Evolutionary conservation across 2,329 filamentous ascomycete genomes (phyloP).

Genomic region (Pseudogymnoascus sp.): DNA sequence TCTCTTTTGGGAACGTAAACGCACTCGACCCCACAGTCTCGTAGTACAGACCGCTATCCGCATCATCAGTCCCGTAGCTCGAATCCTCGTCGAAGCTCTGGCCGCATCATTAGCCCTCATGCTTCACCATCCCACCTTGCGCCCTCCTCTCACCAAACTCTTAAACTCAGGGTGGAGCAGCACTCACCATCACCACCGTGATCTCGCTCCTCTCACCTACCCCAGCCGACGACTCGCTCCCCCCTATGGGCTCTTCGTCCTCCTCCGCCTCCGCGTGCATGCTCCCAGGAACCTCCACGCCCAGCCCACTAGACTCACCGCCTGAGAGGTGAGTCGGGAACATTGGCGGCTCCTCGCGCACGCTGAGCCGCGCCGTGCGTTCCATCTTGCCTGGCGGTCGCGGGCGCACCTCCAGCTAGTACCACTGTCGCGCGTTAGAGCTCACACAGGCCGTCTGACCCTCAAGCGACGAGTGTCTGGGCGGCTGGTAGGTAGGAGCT

Average conservation of each 20-base stretch:
- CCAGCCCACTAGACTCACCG: background rate
- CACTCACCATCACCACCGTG: background rate
- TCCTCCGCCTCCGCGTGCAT: background rate
- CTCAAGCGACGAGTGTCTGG: background rate
- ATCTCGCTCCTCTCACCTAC: background rate
- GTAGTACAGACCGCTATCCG: background rate
- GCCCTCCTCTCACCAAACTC: background rate
- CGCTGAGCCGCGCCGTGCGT: background rate
- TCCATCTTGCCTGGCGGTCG: background rate
- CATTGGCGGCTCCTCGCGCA: background rate
- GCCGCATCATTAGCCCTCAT: background rate
- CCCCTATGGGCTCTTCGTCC: background rate
- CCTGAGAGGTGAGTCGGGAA: background rate
- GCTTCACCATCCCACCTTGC: background rate
- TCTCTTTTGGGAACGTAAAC: background rate
- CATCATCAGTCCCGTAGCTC: conserved; percentile 1
- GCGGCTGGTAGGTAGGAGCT: background rate
- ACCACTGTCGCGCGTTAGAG: background rate
- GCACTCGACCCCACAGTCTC: conserved; percentile 4
- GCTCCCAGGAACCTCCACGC: background rate
- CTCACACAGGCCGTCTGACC: background rate
- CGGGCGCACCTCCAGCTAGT: background rate
- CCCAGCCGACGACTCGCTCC: background rate
- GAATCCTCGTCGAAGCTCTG: background rate
- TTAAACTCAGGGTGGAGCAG: background rate